Evolutionary conservation across 1,284 basidiomycete species (phyloP).

Genomic region (Heterobasidion parviporum): DNA sequence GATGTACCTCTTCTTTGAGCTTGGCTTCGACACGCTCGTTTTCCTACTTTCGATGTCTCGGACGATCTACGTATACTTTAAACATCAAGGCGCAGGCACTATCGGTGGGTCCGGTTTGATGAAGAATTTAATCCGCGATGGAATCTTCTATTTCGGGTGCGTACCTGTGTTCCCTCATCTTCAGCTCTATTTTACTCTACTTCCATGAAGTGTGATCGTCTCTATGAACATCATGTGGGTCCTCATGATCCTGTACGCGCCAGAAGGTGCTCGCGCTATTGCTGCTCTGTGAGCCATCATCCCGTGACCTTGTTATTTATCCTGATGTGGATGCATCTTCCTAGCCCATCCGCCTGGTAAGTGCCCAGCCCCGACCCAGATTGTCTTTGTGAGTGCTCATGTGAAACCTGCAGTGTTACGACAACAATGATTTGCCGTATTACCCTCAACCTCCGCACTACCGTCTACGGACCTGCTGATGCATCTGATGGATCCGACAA

Average conservation of each 20-base stretch:
- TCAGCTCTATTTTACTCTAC: not conserved
- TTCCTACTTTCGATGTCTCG: constrained; percentile 12
- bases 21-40: constrained; percentile 10
- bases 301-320: not conserved
- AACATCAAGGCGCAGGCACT: not conserved
- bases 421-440: constrained; percentile 12
- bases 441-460: constrained; percentile 11
- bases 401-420: constrained; percentile 5
- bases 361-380: not conserved
- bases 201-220: constrained; percentile 8
- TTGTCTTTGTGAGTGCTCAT: not conserved
- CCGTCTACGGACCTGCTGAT: constrained; percentile 9
- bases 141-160: constrained; percentile 12
- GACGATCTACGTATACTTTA: constrained; percentile 11
- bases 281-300: constrained; percentile 10
- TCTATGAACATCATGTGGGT: constrained; percentile 13
- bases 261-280: constrained; percentile 11
- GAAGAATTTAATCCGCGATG: constrained; percentile 9
- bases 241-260: constrained; percentile 12
- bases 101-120: constrained; percentile 2
- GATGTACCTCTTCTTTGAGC: constrained; percentile 12
- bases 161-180: not conserved
- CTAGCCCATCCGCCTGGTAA: constrained; percentile 12
- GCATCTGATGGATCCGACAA: constrained; percentile 3
- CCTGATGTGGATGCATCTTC: not conserved